Evolutionary conservation across 2,329 filamentous ascomycete genomes (phyloP).

Genomic region (Blumeriella jaapii): DNA sequence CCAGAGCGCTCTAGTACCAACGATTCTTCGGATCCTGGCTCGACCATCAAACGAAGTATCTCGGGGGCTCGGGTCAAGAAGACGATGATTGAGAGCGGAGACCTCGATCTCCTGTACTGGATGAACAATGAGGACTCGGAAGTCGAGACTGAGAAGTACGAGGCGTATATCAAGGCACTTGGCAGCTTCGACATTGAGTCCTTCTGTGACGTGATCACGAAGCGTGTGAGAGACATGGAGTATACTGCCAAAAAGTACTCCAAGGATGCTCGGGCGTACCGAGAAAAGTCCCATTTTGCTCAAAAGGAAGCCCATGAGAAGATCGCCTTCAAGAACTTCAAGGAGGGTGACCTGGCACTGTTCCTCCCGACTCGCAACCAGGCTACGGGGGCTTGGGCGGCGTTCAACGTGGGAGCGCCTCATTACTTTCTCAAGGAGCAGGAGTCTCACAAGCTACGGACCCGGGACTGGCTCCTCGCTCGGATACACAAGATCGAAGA

Average conservation of each 20-base stretch:
- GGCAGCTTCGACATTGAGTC: conserved; percentile 72
- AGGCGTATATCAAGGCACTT: conserved; percentile 60
- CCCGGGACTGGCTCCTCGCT: conserved; percentile 91
- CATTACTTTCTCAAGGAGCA: conserved; percentile 95
- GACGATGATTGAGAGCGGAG: conserved; percentile 46
- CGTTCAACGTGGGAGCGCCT: conserved; percentile 94
- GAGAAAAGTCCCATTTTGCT: conserved; percentile 70
- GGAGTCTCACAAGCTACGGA: conserved; percentile 72
- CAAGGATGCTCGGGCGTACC: conserved; percentile 74
- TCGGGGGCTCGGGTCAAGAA: conserved; percentile 43
- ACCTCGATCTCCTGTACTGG: conserved; percentile 74
- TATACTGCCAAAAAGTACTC: conserved; percentile 88
- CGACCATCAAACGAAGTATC: conserved; percentile 37
- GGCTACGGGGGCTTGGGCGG: conserved; percentile 89
- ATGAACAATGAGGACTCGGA: conserved; percentile 55
- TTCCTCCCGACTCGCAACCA: conserved; percentile 94
- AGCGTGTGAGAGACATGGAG: conserved; percentile 87
- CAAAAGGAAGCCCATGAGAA: conserved; percentile 88
- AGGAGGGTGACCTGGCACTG: conserved; percentile 45
- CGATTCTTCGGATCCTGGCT: conserved; percentile 45
- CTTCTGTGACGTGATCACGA: conserved; percentile 76
- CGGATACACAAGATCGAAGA: conserved; percentile 87
- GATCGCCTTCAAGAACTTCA: conserved; percentile 46
- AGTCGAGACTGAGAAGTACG: conserved; percentile 62
- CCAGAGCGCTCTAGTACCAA: conserved; percentile 48